phyloP scores from a whole-genome alignment of 345 rosid genomes.

The Brassica carinata region DNA sequence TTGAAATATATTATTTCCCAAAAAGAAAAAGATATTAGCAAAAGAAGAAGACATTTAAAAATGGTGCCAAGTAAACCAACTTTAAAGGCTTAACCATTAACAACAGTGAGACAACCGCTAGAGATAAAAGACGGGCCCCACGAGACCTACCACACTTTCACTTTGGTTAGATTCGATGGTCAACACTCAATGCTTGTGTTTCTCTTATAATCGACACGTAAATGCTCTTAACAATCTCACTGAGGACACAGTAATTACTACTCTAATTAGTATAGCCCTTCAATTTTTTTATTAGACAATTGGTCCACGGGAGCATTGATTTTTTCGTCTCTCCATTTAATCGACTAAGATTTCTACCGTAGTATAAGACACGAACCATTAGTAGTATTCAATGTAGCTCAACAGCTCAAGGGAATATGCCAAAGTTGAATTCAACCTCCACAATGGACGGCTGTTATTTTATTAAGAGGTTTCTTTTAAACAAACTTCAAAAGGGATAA shows the following conservation, averaged over 20 bases:
- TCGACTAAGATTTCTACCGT: neutral
- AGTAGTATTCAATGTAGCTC: neutral
- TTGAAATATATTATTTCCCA: neutral
- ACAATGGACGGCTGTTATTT: conserved; percentile 26
- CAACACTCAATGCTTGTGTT: neutral
- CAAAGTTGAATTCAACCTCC: conserved; percentile 28
- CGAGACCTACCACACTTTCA: neutral
- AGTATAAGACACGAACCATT: conserved; percentile 7
- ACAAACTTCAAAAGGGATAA: neutral
- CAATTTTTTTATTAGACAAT: neutral
- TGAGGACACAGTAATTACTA: neutral
- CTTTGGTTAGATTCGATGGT: neutral
- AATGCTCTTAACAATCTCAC: neutral
- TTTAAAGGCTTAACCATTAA: neutral
- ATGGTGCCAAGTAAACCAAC: neutral
- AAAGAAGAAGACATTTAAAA: neutral
- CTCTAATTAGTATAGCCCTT: neutral
- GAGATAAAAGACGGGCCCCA: neutral
- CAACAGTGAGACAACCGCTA: neutral
- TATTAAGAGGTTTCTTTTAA: neutral
- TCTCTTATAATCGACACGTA: neutral
- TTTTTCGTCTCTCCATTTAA: neutral
- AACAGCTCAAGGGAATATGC: neutral
- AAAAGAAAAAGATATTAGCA: neutral
- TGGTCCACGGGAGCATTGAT: neutral